phyloP scores from a whole-genome alignment of 306 rosid species.

The Rosa persica region DNA sequence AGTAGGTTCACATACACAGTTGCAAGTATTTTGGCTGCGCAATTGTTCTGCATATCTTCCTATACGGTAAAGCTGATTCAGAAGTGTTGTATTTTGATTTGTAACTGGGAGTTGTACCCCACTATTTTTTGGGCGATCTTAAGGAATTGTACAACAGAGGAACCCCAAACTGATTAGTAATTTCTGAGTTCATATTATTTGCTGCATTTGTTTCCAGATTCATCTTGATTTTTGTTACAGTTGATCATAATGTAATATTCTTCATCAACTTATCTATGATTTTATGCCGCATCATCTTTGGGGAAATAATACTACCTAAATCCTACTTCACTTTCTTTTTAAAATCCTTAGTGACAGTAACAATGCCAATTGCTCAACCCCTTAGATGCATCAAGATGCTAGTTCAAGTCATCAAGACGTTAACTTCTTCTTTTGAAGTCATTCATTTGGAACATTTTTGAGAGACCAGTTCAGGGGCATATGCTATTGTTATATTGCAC shows the following conservation, averaged over 20 bases:
- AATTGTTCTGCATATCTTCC: not conserved
- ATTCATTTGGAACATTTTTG: no score
- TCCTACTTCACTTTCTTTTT: not conserved
- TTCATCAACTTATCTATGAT: not conserved
- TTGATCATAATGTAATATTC: not conserved
- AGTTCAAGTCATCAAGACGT: no score
- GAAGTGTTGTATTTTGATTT: slow-evolving; percentile 6
- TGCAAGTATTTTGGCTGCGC: not conserved
- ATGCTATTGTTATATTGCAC: no score
- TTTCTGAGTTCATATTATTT: not conserved
- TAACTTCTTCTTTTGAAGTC: no score
- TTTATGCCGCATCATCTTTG: not conserved
- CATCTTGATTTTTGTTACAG: not conserved
- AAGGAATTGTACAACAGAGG: not conserved
- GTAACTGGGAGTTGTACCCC: not conserved
- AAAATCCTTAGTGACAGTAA: not conserved
- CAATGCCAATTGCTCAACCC: no score
- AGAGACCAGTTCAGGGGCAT: no score
- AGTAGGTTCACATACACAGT: not conserved
- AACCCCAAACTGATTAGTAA: not conserved
- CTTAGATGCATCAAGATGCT: no score
- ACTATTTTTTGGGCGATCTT: not conserved
- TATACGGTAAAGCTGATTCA: not conserved
- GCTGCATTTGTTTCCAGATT: not conserved
- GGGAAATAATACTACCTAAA: not conserved